Base-by-base conservation (phyloP, 495 filamentous ascomycete genomes). In the Neurospora terricola region DNA sequence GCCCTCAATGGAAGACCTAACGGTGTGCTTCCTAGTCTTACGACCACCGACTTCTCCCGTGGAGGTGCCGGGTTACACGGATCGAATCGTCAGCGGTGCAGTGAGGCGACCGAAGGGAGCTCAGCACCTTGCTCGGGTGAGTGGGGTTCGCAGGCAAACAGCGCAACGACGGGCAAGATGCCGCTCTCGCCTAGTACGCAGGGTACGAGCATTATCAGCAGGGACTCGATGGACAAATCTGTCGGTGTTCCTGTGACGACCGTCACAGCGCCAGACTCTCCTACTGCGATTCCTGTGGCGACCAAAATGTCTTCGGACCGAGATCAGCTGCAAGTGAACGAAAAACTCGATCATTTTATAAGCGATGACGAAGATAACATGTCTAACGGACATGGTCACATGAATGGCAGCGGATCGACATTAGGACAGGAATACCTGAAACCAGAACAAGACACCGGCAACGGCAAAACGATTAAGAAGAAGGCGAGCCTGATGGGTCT, bases 101-200 rank as follows among this genome's bases (percentile, higher is more conserved):
- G 86, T 77, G 85, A 87, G 72, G 84, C 83, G 2, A 87, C 87
- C 0, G 86, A 88, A 54, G 83, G 84, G 10, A 86, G 86, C 75
- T 87, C 85, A 36, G 85, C 80, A 5, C 81, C 82, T 5, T 79
- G 77, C 43, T 80, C 80, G 5, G 84, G 83, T 21, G 87, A 88
- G 73, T 88, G 86, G 85, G 81, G 82, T 12, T 85, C 83, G 34
- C 87, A 88, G 74, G 85, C 84, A 18, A 87, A 86, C n/a, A 87
- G 85, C 71, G 86, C 86, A 38, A 86, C 85, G 18, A 87, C 86
- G 10, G 82, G 83, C 40, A 87, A 86, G 79, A 86, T 87, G 85
- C 86, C 87, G 34, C 77, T 87, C n/a, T 88, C 86, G 37, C 87
- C 87, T 9, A 87, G 85, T 73, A 88, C 87, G 7, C 84, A 88